Evolutionary conservation across 2,329 filamentous ascomycete genomes (phyloP).

Genomic region (Rugonectria rugulosa): DNA sequence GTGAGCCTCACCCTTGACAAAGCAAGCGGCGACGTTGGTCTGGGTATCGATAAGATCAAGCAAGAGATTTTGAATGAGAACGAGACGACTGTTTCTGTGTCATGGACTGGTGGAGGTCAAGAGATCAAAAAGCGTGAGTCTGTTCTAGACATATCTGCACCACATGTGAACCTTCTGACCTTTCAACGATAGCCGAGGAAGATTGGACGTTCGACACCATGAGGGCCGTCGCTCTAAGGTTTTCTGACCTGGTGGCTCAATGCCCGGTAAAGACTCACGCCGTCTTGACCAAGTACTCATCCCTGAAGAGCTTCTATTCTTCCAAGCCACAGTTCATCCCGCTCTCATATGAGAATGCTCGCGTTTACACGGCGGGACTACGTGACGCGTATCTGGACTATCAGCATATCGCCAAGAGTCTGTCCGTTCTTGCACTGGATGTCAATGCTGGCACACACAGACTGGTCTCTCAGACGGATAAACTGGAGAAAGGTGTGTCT

Average conservation of each 20-base stretch:
- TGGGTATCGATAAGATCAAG: too few relatives aligned
- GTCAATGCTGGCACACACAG: too few relatives aligned
- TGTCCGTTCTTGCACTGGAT: too few relatives aligned
- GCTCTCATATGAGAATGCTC: slow-evolving; percentile 1
- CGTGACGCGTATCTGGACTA: slow-evolving; percentile 21
- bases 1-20: too few relatives aligned
- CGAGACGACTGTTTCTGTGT: slow-evolving; percentile 17
- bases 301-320: slow-evolving; percentile 6
- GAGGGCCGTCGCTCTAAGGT: slow-evolving; percentile 9
- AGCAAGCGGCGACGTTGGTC: too few relatives aligned
- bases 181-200: slow-evolving; percentile 1
- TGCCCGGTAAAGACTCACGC: slow-evolving; percentile 21
- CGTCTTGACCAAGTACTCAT: slow-evolving; percentile 17
- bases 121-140: slow-evolving; percentile 7
- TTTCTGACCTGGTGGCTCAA: slow-evolving; percentile 9
- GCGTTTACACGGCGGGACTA: slow-evolving; percentile 2
- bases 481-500: too few relatives aligned
- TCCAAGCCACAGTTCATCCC: too few relatives aligned
- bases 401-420: slow-evolving; percentile 6
- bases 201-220: slow-evolving; percentile 20
- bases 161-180: background rate
- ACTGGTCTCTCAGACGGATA: too few relatives aligned
- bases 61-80: slow-evolving; percentile 8
- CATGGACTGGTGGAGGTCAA: slow-evolving; percentile 19
- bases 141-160: background rate